Percentiles rank a stretch among this genome's conserved stretches.
Evolutionary conservation across 148 eudicot genomes (phyloP).

Genomic region (Cornus florida): DNA sequence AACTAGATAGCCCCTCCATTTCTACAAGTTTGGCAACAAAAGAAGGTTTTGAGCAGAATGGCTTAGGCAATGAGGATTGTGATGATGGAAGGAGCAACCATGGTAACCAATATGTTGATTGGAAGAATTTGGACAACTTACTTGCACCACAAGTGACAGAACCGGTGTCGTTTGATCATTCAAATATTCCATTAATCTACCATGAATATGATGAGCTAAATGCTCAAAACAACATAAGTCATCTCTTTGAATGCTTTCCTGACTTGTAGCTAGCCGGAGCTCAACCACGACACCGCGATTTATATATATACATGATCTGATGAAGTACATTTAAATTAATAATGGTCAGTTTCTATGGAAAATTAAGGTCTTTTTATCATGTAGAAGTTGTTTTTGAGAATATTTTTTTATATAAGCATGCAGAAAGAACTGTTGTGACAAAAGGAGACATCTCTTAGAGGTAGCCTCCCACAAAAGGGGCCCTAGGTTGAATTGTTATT

Average conservation of each 20-base stretch:
- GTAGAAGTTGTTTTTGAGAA: background rate
- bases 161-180: constrained; percentile 18
- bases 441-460: too few relatives aligned
- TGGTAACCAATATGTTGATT: constrained; percentile 25
- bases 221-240: constrained; percentile 32
- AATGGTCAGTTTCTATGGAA: background rate
- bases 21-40: constrained; percentile 43
- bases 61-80: constrained; percentile 15
- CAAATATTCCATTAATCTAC: constrained; percentile 23
- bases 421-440: background rate
- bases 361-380: background rate
- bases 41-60: constrained; percentile 15
- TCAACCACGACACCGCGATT: background rate
- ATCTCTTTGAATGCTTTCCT: constrained; percentile 49
- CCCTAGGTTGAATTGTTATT: background rate
- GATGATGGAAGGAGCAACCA: constrained; percentile 27
- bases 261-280: constrained; percentile 41
- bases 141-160: constrained; percentile 24
- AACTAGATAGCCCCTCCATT: constrained; percentile 54
- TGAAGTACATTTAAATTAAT: background rate
- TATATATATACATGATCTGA: too few relatives aligned
- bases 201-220: constrained; percentile 38
- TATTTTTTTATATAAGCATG: background rate
- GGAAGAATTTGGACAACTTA: constrained; percentile 55
- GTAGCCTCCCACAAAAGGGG: background rate